These are phyloP conservation scores for Pichia sp. DNA, from an alignment of 1,139 yeast genomes.

Conservation along the genomic window DNA sequence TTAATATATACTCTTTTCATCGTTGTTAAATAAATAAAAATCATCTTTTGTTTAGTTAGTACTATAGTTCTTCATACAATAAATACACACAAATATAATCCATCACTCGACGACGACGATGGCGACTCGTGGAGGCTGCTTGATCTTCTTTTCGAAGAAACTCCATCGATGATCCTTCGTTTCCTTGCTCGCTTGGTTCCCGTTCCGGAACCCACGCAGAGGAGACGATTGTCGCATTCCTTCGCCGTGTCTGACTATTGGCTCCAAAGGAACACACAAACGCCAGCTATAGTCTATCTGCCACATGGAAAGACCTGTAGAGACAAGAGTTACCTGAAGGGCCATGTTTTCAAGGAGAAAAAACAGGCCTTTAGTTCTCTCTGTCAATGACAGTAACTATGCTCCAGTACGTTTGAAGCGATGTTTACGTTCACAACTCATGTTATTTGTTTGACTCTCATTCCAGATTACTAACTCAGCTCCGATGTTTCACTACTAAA, in stretches of 20 bases:
- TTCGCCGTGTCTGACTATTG: too few species aligned
- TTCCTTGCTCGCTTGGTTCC: too few species aligned
- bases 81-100: constrained; percentile 4
- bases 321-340: not conserved
- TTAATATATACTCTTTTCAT: constrained; percentile 1
- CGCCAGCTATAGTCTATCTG: too few species aligned
- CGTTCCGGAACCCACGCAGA: too few species aligned
- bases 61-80: constrained; percentile 8
- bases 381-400: constrained; percentile 27
- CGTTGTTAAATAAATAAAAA: constrained; percentile 2
- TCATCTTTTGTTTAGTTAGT: constrained; percentile 6
- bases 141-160: too few species aligned
- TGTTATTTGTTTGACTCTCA: too few species aligned
- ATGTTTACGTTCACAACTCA: not conserved
- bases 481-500: constrained; percentile 2
- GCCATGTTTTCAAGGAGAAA: constrained; percentile 23
- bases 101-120: not conserved
- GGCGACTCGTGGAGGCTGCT: too few species aligned
- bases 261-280: too few species aligned
- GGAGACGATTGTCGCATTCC: too few species aligned
- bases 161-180: too few species aligned
- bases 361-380: constrained; percentile 25
- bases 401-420: constrained; percentile 24
- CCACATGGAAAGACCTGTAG: not conserved
- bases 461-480: too few species aligned